phyloP scores from a whole-genome alignment of 2,329 filamentous ascomycete species.

The Fusarium pseudograminearum region DNA sequence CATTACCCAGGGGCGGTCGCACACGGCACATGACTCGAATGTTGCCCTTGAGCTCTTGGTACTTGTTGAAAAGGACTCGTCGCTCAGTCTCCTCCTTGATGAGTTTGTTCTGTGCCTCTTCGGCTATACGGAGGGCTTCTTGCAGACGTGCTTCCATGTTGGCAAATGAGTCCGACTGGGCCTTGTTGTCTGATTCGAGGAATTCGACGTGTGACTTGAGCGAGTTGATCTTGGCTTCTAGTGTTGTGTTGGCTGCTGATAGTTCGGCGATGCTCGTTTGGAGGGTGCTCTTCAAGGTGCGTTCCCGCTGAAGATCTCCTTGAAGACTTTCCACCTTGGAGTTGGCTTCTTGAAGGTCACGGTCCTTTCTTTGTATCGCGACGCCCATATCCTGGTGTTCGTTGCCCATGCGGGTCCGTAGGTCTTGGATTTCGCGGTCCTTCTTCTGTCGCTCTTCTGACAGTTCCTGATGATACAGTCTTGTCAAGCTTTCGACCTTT shows the following conservation, averaged over 20 bases:
- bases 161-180: constrained; percentile 87
- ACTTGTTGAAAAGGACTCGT: constrained; percentile 94
- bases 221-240: constrained; percentile 81
- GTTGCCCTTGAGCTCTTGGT: constrained; percentile 97
- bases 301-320: constrained; percentile 71
- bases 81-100: constrained; percentile 91
- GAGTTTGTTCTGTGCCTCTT: constrained; percentile 81
- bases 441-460: constrained; percentile 72
- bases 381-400: constrained; percentile 65
- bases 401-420: constrained; percentile 65
- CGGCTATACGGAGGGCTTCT: constrained; percentile 77
- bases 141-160: constrained; percentile 84
- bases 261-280: constrained; percentile 68
- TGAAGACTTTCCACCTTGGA: constrained; percentile 59
- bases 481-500: constrained; percentile 73
- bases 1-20: constrained; percentile 73
- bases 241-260: constrained; percentile 69
- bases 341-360: constrained; percentile 64
- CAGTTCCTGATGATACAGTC: constrained; percentile 72
- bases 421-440: constrained; percentile 73
- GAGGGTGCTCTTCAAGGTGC: constrained; percentile 67
- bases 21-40: constrained; percentile 98
- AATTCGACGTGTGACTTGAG: constrained; percentile 88
- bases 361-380: constrained; percentile 64
- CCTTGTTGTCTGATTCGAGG: constrained; percentile 88